Percentiles rank a stretch among this genome's conserved stretches.
Evolutionary conservation across 1,284 basidiomycete species (phyloP).

Genomic region (Sanghuangporus sanghuang): DNA sequence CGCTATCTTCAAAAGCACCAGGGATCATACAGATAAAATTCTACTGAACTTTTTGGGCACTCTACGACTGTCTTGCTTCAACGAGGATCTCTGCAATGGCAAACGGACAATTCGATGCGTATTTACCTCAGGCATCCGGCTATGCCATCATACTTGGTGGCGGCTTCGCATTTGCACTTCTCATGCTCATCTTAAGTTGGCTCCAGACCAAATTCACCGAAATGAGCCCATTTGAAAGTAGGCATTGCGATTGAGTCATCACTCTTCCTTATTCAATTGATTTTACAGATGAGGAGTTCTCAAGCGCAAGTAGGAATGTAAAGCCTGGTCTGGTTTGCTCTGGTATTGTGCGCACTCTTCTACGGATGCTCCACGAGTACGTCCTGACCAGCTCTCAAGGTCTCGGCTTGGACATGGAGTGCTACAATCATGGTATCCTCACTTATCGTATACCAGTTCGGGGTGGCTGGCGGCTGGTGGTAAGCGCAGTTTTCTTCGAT

Average conservation of each 20-base stretch:
- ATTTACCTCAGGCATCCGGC: conserved; percentile 16
- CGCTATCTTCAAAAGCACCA: not conserved
- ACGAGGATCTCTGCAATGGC: not conserved
- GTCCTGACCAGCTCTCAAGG: conserved; percentile 21
- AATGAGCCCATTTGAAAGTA: conserved; percentile 16
- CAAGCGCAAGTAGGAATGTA: conserved; percentile 18
- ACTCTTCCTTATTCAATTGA: not conserved
- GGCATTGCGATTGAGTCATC: not conserved
- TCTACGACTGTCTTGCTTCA: not conserved
- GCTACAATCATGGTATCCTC: conserved; percentile 37
- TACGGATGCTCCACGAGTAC: not conserved
- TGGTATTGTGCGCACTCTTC: conserved; percentile 35
- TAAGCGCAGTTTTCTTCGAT: too few species aligned
- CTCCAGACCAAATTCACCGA: conserved; percentile 16
- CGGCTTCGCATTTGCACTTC: conserved; percentile 13
- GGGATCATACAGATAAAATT: not conserved
- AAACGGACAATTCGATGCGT: conserved; percentile 13
- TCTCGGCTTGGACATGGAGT: conserved; percentile 58
- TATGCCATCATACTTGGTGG: conserved; percentile 18
- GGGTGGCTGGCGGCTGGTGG: conserved; percentile 32
- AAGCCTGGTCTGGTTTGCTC: conserved; percentile 65
- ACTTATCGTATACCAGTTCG: conserved; percentile 5
- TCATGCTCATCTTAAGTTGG: conserved; percentile 17
- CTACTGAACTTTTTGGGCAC: not conserved
- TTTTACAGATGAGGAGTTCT: conserved; percentile 16